Base-by-base conservation (phyloP, 2,329 filamentous ascomycete species). In the Aulographum hederae region DNA sequence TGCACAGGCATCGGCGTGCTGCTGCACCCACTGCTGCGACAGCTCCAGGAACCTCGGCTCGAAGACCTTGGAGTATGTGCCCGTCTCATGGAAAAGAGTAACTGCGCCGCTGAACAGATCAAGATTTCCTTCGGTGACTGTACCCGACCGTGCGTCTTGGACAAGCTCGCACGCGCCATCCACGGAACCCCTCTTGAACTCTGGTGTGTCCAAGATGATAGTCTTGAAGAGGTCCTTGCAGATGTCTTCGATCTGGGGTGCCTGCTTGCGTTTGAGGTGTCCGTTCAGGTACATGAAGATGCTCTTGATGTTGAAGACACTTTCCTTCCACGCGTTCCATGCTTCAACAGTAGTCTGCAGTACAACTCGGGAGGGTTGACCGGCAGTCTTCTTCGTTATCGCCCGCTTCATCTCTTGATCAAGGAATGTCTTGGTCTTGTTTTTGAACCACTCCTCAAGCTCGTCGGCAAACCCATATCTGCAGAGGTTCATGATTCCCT, bases 211-310 rank as follows among this genome's bases (percentile, higher is more conserved):
- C 41, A 73, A 71, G 20, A 78, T 57, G 29, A 60, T 51, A 6
- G 57, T 66, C 32, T 79, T 69, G 49, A 95, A 98, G 37, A 82
- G 66, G 11, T 63, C 56, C 34, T 89, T 72, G 4, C 76, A 71
- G 60, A 92, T 73, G 46, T 92, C 81, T 45, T 85, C 78, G 34
- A 98, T 71, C 20, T 78, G 78, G 6, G 66, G 34, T 15, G 76
- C 70, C 41, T 75, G 73, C 28, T 74, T 73, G 35, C 77, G 74
- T 2, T 93, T 61, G 5, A 98, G 64, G 47, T 84, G 94, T 2
- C 89, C 74, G 50, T 98, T 86, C 40, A 98, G 67, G 46, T 85
- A 98, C 57, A 84, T 92, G 55, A 94, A 95, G 25, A 91, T 78
- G 39, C 79, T 86, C 30, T 84, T 72, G 32, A 98, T 69, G 11